These are phyloP conservation scores for Samsoniella hepiali DNA, from an alignment of 2,329 filamentous ascomycete genomes.

Conservation along the genomic window DNA sequence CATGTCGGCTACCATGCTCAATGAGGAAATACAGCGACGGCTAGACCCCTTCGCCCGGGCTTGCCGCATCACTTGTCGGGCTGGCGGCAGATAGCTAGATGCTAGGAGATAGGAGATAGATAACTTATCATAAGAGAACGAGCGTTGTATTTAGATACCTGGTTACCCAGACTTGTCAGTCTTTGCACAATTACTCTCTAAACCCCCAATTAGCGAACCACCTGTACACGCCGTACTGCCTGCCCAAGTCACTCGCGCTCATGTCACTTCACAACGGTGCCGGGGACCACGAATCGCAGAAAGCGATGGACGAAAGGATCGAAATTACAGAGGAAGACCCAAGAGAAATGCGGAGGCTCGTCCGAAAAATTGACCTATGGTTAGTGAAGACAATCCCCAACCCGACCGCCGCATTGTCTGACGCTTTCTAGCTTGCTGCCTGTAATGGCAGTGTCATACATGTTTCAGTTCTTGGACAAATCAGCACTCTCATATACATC, in stretches of 20 bases:
- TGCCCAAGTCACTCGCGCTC: neutral
- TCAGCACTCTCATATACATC: slow-evolving; percentile 49
- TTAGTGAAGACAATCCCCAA: neutral
- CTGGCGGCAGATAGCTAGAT: neutral
- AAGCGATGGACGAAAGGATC: neutral
- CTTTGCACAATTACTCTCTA: neutral
- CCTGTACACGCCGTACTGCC: neutral
- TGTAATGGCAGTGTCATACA: slow-evolving; percentile 45
- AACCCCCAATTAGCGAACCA: neutral
- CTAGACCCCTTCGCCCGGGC: neutral
- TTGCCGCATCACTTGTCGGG: neutral
- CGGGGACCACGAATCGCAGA: neutral
- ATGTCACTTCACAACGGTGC: neutral
- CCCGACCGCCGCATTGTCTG: neutral
- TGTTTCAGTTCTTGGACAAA: slow-evolving; percentile 47
- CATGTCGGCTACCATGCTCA: neutral
- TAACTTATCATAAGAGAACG: too few relatives aligned
- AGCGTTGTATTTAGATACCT: too few relatives aligned
- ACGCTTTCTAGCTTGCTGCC: slow-evolving; percentile 45
- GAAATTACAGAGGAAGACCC: neutral
- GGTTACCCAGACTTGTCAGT: too few relatives aligned
- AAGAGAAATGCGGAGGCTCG: neutral
- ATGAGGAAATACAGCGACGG: neutral
- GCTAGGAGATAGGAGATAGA: neutral
- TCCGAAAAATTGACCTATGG: neutral